Evolutionary conservation across 2,329 filamentous ascomycete genomes (phyloP).

Genomic region (Celoporthe dispersa): DNA sequence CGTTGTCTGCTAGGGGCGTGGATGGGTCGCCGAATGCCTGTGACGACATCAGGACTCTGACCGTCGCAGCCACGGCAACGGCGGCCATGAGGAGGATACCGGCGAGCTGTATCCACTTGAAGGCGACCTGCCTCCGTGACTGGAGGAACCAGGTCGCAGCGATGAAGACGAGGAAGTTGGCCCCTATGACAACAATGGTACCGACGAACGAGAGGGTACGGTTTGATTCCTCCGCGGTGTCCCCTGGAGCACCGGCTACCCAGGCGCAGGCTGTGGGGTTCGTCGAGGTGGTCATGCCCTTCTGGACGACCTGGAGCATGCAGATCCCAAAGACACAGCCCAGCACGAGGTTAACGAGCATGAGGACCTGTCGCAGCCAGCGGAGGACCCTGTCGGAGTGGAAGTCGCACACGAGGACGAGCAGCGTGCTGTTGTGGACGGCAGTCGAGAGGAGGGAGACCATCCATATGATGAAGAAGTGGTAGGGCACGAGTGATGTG

Average conservation of each 20-base stretch:
- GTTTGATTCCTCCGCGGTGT: slow-evolving; percentile 43
- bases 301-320: slow-evolving; percentile 58
- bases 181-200: slow-evolving; percentile 64
- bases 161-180: slow-evolving; percentile 61
- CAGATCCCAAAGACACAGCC: slow-evolving; percentile 61
- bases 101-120: slow-evolving; percentile 56
- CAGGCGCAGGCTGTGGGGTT: slow-evolving; percentile 67
- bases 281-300: slow-evolving; percentile 48
- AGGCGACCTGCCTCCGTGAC: slow-evolving; percentile 56
- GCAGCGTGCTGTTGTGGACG: slow-evolving; percentile 66
- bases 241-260: slow-evolving; percentile 41
- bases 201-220: slow-evolving; percentile 57
- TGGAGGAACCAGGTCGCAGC: slow-evolving; percentile 70
- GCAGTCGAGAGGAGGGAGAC: slow-evolving; percentile 66
- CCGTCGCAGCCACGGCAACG: slow-evolving; percentile 62
- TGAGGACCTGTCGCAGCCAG: slow-evolving; percentile 68
- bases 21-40: slow-evolving; percentile 64
- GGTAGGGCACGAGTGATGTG: slow-evolving; percentile 64
- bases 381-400: slow-evolving; percentile 68
- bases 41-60: slow-evolving; percentile 59
- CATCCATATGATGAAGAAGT: slow-evolving; percentile 72
- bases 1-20: slow-evolving; percentile 53
- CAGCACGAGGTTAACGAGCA: slow-evolving; percentile 67
- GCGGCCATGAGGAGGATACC: slow-evolving; percentile 60
- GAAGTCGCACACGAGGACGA: slow-evolving; percentile 69